A percentile compares a stretch with the other conserved stretches of the same genome.
phyloP scores from a whole-genome alignment of 140 eudicot genomes.

The Senecio squalidus region DNA sequence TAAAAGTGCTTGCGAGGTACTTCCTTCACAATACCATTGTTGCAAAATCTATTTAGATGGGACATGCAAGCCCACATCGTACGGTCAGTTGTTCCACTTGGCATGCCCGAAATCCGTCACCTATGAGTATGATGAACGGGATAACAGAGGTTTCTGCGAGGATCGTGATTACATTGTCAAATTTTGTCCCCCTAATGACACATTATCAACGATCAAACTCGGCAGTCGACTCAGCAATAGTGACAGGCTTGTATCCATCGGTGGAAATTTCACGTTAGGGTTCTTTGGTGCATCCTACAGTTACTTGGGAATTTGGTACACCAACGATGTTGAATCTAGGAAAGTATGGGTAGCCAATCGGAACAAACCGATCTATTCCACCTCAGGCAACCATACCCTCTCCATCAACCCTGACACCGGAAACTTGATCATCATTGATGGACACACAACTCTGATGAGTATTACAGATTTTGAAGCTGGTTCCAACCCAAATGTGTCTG shows the following conservation, averaged over 20 bases:
- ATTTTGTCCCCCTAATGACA: neutral
- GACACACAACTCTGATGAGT: neutral
- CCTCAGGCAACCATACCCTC: neutral
- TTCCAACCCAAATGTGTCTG: neutral
- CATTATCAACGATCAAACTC: neutral
- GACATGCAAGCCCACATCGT: constrained; percentile 3
- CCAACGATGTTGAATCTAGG: neutral
- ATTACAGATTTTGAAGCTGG: neutral
- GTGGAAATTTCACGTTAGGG: neutral
- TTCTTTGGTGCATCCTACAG: neutral
- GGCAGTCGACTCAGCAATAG: neutral
- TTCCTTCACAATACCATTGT: neutral
- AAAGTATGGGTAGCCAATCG: constrained; percentile 3
- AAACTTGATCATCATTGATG: neutral
- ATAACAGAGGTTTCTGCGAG: neutral
- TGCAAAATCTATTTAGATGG: neutral
- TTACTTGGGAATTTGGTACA: constrained; percentile 12
- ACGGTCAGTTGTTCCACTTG: constrained; percentile 10
- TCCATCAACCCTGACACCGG: neutral
- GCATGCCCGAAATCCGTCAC: neutral
- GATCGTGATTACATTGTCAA: neutral
- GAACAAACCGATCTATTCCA: neutral
- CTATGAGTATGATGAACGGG: neutral
- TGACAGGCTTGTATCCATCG: neutral
- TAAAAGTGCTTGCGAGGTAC: constrained; percentile 20